A percentile compares a stretch with the other conserved stretches of the same genome.
phyloP scores from a whole-genome alignment of 1,139 yeast species.

The Kodamaea arcana region DNA sequence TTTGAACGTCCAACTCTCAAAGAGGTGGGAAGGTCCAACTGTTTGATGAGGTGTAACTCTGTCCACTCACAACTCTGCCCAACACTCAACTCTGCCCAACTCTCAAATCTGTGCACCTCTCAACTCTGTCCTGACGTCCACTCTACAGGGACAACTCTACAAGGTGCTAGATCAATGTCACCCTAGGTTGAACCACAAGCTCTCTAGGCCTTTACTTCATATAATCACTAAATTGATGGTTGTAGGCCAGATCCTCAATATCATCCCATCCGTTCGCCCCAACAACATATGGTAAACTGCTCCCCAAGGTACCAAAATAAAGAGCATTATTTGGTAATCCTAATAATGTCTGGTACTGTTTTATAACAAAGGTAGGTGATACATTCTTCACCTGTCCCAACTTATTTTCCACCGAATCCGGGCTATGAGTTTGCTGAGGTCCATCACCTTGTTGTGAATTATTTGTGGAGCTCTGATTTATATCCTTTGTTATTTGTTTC shows the following conservation, averaged over 20 bases:
- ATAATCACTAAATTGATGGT: slow-evolving; percentile 16
- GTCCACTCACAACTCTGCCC: no score
- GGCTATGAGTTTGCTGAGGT: slow-evolving; percentile 5
- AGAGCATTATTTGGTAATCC: slow-evolving; percentile 40
- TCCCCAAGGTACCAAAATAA: slow-evolving; percentile 38
- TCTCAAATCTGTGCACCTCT: no score
- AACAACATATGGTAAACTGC: slow-evolving; percentile 40
- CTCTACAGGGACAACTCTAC: no score
- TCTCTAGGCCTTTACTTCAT: slow-evolving; percentile 9
- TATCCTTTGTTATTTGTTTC: slow-evolving; percentile 46
- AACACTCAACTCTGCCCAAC: no score
- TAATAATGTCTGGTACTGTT: slow-evolving; percentile 38
- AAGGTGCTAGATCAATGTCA: no score
- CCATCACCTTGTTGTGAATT: slow-evolving; percentile 1
- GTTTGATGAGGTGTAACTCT: no score
- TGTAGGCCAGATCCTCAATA: slow-evolving; percentile 17
- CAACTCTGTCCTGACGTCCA: no score
- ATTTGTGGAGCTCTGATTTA: slow-evolving; percentile 25
- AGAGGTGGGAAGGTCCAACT: no score
- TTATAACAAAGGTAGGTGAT: slow-evolving; percentile 43
- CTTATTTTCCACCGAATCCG: slow-evolving; percentile 9
- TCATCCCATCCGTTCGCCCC: slow-evolving; percentile 40
- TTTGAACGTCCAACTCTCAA: no score
- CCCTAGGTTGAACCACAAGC: no score
- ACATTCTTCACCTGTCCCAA: slow-evolving; percentile 28